Base-by-base conservation (phyloP, 1,139 yeast genomes). In the Diutina neorugosa region DNA sequence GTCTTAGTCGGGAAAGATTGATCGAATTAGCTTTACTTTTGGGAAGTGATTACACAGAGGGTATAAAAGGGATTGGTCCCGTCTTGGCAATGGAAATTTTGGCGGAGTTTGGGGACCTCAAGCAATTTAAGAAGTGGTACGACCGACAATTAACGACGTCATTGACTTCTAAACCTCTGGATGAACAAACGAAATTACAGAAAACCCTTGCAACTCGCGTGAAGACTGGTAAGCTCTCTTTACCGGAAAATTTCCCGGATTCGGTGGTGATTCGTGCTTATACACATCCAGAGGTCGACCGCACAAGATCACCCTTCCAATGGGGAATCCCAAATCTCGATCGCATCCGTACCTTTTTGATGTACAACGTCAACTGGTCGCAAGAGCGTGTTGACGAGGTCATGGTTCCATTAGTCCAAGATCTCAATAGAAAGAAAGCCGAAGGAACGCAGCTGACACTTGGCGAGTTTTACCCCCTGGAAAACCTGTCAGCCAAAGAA, bases 21-120 rank as follows among this genome's bases (percentile, higher is more conserved):
- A 87, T 93, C 48, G 89, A 86, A 51, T 66, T 93, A 58, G 98
- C 97, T 0, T 76, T 84, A 51, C 66, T 93, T 34, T 68, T 93
- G 31, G 98, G 98, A 0, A 88, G 96, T 65, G 98, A 93, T 68
- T 93, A 93, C 64, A 89, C 98, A 0, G 89, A 86, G 55, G 98
- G 98, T 0, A 69, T 93, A 42, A 84, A 86, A 55, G 96, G 97
- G 1, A 76, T 93, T 55, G 98, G 98, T 0, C 96, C 96, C 0
- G 98, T 93, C 0, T 75, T 86, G 34, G 95, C 96, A 0, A 80
- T 90, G 80, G 98, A 94, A 65, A 80, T 94, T n/a, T 63, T 94
- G 41, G 96, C 96, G 0, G 96, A 91, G 60, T 94, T 93, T 67
- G 83, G 80, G 0, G 59, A 63, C 58, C 64, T 74, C 42, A 54